phyloP scores from a whole-genome alignment of 164 flowering plant genomes.

The Buxus sempervirens region DNA sequence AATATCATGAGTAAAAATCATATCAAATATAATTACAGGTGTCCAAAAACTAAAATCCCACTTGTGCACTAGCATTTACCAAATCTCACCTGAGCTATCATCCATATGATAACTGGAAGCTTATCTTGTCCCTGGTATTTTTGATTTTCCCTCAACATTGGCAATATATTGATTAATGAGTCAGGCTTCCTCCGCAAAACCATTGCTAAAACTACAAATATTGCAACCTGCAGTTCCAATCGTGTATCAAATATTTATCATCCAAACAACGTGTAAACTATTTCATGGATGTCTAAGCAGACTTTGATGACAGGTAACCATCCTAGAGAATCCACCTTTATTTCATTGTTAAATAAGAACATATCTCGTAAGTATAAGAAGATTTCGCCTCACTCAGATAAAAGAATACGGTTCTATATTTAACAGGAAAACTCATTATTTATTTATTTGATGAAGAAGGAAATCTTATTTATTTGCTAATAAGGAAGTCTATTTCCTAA shows the following conservation, averaged over 20 bases:
- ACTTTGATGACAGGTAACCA: neutral
- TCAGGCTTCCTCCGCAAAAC: constrained; percentile 76
- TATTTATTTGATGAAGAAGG: no score
- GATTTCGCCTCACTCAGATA: neutral
- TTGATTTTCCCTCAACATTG: constrained; percentile 50
- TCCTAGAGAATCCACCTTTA: neutral
- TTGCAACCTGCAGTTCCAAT: constrained; percentile 64
- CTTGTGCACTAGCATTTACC: neutral
- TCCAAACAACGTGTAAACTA: neutral
- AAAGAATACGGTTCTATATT: neutral
- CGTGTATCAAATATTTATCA: neutral
- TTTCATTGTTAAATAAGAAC: no score
- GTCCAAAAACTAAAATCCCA: neutral
- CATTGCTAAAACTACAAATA: constrained; percentile 82
- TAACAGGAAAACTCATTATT: neutral
- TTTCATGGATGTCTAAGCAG: neutral
- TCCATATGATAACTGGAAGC: constrained; percentile 76
- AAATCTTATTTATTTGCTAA: no score
- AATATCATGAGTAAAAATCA: neutral
- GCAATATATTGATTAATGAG: constrained; percentile 45
- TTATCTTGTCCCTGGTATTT: constrained; percentile 91
- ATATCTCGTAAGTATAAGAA: neutral
- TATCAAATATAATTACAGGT: neutral
- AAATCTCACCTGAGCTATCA: constrained; percentile 64
- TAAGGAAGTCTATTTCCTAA: neutral